These are phyloP conservation scores for Russula olivacea DNA, from an alignment of 768 basidiomycete genomes.

Conservation along the genomic window DNA sequence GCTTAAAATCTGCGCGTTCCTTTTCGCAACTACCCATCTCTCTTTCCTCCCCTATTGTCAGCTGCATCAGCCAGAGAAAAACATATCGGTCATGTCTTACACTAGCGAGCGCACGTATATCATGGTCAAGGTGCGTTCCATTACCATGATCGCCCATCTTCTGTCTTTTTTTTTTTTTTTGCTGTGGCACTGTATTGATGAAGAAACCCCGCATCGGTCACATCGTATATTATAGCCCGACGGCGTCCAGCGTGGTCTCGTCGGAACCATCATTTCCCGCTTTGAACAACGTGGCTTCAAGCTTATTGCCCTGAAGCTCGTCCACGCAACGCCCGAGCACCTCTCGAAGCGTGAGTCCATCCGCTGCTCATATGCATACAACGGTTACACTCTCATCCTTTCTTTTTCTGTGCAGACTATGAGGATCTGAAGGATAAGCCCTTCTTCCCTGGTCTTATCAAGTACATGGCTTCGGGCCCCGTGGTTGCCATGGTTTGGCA, in stretches of 20 bases:
- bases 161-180: not conserved
- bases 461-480: conserved; percentile 94
- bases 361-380: not conserved
- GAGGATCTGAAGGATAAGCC: conserved; percentile 88
- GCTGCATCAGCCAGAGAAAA: conserved; percentile 20
- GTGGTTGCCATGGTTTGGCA: conserved; percentile 96
- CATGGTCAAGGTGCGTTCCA: conserved; percentile 90
- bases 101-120: conserved; percentile 90
- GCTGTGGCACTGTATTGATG: conserved; percentile 8
- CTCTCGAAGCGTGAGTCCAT: conserved; percentile 76
- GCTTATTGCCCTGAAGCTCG: conserved; percentile 91
- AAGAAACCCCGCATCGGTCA: not conserved
- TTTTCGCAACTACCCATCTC: conserved; percentile 26
- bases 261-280: conserved; percentile 91
- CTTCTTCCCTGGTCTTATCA: conserved; percentile 96
- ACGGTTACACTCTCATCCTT: not conserved
- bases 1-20: conserved; percentile 30
- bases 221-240: conserved; percentile 62
- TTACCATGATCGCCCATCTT: not conserved
- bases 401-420: conserved; percentile 60
- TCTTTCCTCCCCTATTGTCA: conserved; percentile 30
- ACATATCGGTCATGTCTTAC: conserved; percentile 47
- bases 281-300: conserved; percentile 99
- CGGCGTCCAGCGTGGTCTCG: conserved; percentile 94
- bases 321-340: conserved; percentile 70